Conservation (phyloP, 2,329 filamentous ascomycete species). For the Penicillium rolfsii region DNA sequence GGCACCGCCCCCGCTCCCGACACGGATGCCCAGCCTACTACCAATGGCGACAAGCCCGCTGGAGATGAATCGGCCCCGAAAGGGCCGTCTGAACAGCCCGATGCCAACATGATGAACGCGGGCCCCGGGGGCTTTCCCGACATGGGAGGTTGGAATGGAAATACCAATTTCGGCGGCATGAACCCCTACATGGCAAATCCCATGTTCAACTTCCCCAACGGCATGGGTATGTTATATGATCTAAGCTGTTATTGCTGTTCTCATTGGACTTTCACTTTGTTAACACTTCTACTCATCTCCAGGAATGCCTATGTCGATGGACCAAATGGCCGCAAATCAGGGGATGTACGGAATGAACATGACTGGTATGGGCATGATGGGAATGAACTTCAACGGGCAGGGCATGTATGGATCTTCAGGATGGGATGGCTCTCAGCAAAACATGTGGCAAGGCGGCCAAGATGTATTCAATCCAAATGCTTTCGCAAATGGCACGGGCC, state of each 20-base stretch:
- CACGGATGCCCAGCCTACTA: slow-evolving; percentile 14
- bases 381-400: slow-evolving; percentile 60
- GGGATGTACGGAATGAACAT: slow-evolving; percentile 70
- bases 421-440: slow-evolving; percentile 75
- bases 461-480: slow-evolving; percentile 89
- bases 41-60: neutral
- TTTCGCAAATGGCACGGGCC: slow-evolving; percentile 72
- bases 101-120: slow-evolving; percentile 45
- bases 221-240: slow-evolving; percentile 75
- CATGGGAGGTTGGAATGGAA: slow-evolving; percentile 62
- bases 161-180: slow-evolving; percentile 69
- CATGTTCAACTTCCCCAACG: slow-evolving; percentile 68
- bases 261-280: neutral
- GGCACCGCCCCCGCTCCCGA: slow-evolving; percentile 10
- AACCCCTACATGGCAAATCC: slow-evolving; percentile 65
- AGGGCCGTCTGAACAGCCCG: slow-evolving; percentile 7
- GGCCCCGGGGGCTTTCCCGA: slow-evolving; percentile 56
- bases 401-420: slow-evolving; percentile 68
- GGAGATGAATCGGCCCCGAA: slow-evolving; percentile 5
- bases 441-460: slow-evolving; percentile 78
- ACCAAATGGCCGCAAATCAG: slow-evolving; percentile 57
- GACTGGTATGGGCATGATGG: slow-evolving; percentile 86
- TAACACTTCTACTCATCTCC: slow-evolving; percentile 23
- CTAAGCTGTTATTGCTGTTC: neutral
- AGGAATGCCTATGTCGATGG: slow-evolving; percentile 87